Conservation (phyloP, 2,329 filamentous ascomycete species). For the Aspergillus aculeatus region DNA sequence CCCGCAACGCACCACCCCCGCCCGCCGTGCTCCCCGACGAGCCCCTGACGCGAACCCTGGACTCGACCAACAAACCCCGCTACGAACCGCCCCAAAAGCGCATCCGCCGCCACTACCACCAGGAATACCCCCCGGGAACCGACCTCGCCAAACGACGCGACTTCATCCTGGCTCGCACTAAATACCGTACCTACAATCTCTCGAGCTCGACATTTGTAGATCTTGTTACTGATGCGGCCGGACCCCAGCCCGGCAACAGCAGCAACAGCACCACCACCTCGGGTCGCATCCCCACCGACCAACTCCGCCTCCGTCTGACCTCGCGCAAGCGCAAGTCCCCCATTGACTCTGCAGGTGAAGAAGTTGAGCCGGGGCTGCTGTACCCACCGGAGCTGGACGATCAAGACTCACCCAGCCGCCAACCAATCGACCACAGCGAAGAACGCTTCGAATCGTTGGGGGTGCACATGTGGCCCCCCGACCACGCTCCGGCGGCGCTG, state of each 20-base stretch:
- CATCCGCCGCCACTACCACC: slow-evolving; percentile 39
- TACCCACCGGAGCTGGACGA: slow-evolving; percentile 30
- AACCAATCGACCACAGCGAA: slow-evolving; percentile 35
- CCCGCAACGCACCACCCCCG: slow-evolving; percentile 11
- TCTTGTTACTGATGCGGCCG: slow-evolving; percentile 41
- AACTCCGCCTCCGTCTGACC: slow-evolving; percentile 42
- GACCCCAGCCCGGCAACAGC: slow-evolving; percentile 6
- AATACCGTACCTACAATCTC: slow-evolving; percentile 44
- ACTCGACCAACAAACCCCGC: slow-evolving; percentile 29
- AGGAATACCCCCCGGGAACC: slow-evolving; percentile 36
- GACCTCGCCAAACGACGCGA: slow-evolving; percentile 31
- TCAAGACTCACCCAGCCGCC: slow-evolving; percentile 14
- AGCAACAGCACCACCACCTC: slow-evolving; percentile 17
- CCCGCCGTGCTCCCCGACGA: slow-evolving; percentile 26
- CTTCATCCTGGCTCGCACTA: slow-evolving; percentile 47
- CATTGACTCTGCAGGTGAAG: slow-evolving; percentile 33
- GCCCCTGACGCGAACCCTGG: slow-evolving; percentile 28
- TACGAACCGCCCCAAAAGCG: slow-evolving; percentile 39
- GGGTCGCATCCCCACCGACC: slow-evolving; percentile 34
- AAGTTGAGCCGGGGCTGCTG: slow-evolving; percentile 26
- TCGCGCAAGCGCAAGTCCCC: slow-evolving; percentile 44
- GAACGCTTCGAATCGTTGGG: slow-evolving; percentile 41
- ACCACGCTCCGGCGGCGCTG: slow-evolving; percentile 39
- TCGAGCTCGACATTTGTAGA: slow-evolving; percentile 44
- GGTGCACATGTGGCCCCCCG: slow-evolving; percentile 43